Conservation (phyloP, 2,329 filamentous ascomycete species). For the Fusarium sp. region DNA sequence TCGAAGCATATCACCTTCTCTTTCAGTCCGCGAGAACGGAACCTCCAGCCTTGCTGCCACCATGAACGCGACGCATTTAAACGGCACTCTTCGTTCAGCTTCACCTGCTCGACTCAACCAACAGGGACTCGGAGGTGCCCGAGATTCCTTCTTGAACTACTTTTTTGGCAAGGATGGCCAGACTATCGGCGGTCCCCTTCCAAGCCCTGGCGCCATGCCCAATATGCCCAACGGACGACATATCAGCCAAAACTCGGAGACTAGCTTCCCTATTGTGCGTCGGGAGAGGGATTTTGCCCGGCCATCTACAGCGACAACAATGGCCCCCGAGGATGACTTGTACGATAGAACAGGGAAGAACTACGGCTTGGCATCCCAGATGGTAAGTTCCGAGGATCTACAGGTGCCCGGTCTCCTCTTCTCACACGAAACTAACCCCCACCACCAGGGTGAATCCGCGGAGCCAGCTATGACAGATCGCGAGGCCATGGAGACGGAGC, state of each 20-base stretch:
- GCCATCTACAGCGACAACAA: slow-evolving; percentile 52
- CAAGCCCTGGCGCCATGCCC: slow-evolving; percentile 39
- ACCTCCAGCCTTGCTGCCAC: slow-evolving; percentile 68
- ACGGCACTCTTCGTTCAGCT: slow-evolving; percentile 59
- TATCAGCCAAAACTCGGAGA: slow-evolving; percentile 81
- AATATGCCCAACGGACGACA: slow-evolving; percentile 63
- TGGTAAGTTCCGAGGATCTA: slow-evolving; percentile 61
- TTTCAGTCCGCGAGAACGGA: slow-evolving; percentile 72
- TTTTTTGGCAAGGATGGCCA: slow-evolving; percentile 97
- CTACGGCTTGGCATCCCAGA: slow-evolving; percentile 60
- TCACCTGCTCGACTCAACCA: slow-evolving; percentile 63
- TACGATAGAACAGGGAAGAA: slow-evolving; percentile 53
- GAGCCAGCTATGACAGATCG: slow-evolving; percentile 94
- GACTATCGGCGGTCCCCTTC: slow-evolving; percentile 51
- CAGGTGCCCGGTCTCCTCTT: slow-evolving; percentile 16
- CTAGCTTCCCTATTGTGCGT: slow-evolving; percentile 84
- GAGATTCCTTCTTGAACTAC: slow-evolving; percentile 96
- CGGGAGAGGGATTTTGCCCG: slow-evolving; percentile 71
- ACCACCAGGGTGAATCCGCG: slow-evolving; percentile 64
- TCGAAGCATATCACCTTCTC: slow-evolving; percentile 84
- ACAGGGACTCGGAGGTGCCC: slow-evolving; percentile 69
- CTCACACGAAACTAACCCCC: slow-evolving; percentile 37
- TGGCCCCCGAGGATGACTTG: slow-evolving; percentile 55
- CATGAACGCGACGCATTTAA: slow-evolving; percentile 56
- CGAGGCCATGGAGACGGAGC: slow-evolving; percentile 95